A percentile compares a stretch with the other conserved stretches of the same genome.
Evolutionary conservation across 192 early-diverging fungal species (phyloP).

Genomic region (Kickxella alabastrina): DNA sequence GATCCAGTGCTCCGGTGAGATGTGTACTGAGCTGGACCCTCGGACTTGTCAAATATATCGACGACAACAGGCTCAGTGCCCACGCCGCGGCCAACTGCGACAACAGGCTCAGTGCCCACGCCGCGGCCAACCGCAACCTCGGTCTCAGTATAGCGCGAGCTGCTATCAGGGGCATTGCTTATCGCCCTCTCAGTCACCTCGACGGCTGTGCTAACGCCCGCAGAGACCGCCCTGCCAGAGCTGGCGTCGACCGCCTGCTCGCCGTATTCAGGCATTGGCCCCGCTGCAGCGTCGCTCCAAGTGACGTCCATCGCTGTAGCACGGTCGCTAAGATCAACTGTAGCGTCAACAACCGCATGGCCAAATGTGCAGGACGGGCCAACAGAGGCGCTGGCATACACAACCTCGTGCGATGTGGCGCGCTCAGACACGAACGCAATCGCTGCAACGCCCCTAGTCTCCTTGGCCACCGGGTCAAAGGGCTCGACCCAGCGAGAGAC

Average conservation of each 20-base stretch:
- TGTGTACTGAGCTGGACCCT: not conserved
- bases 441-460: constrained; percentile 3
- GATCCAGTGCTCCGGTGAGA: constrained; percentile 4
- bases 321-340: not conserved
- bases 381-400: constrained; percentile 8
- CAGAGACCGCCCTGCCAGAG: not conserved
- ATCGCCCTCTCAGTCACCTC: constrained; percentile 10
- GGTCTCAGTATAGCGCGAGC: constrained; percentile 6
- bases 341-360: constrained; percentile 10
- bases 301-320: constrained; percentile 6
- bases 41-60: constrained; percentile 1
- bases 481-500: constrained; percentile 34
- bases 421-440: constrained; percentile 2
- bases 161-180: constrained; percentile 3
- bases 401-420: constrained; percentile 14
- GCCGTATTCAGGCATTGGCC: not conserved
- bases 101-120: constrained; percentile 3
- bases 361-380: constrained; percentile 6
- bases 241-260: constrained; percentile 4
- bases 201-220: not conserved
- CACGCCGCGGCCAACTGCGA: not conserved
- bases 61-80: constrained; percentile 2
- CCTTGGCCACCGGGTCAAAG: constrained; percentile 29
- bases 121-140: not conserved
- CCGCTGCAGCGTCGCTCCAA: not conserved